phyloP scores from a whole-genome alignment of 2,329 filamentous ascomycete species.

The Aspergillus texensis region DNA sequence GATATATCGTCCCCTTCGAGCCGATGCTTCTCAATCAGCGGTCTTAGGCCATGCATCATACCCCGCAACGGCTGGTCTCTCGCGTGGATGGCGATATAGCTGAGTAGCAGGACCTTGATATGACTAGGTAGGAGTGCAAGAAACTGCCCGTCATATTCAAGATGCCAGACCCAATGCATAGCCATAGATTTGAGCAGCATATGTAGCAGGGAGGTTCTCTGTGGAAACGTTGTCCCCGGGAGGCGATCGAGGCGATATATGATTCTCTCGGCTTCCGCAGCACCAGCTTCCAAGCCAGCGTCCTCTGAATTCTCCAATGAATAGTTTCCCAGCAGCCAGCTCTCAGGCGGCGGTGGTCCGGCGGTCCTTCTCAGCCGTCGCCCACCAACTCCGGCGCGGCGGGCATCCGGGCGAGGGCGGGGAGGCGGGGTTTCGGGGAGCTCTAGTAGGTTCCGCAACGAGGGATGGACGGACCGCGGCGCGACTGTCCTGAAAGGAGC shows the following conservation, averaged over 20 bases:
- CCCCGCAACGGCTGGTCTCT: slow-evolving; percentile 43
- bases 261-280: slow-evolving; percentile 22
- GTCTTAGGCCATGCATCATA: slow-evolving; percentile 49
- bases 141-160: slow-evolving; percentile 60
- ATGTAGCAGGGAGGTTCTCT: slow-evolving; percentile 51
- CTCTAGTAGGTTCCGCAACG: slow-evolving; percentile 48
- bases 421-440: slow-evolving; percentile 48
- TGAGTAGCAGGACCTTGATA: slow-evolving; percentile 57
- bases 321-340: slow-evolving; percentile 42
- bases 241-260: slow-evolving; percentile 42
- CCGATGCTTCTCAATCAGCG: slow-evolving; percentile 46
- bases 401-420: slow-evolving; percentile 41
- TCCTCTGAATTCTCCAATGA: slow-evolving; percentile 2
- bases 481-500: slow-evolving; percentile 24
- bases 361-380: slow-evolving; percentile 41
- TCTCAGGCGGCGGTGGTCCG: slow-evolving; percentile 50
- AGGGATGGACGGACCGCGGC: slow-evolving; percentile 47
- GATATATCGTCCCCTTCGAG: slow-evolving; percentile 20
- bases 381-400: slow-evolving; percentile 35
- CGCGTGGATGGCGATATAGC: slow-evolving; percentile 58
- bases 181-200: slow-evolving; percentile 57
- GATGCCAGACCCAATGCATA: slow-evolving; percentile 58
- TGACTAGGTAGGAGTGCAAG: slow-evolving; percentile 54
- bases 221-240: slow-evolving; percentile 43
- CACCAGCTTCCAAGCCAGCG: slow-evolving; percentile 16